Evolutionary conservation across 2,329 filamentous ascomycete species (phyloP).

Genomic region (Clonostachys byssicola): DNA sequence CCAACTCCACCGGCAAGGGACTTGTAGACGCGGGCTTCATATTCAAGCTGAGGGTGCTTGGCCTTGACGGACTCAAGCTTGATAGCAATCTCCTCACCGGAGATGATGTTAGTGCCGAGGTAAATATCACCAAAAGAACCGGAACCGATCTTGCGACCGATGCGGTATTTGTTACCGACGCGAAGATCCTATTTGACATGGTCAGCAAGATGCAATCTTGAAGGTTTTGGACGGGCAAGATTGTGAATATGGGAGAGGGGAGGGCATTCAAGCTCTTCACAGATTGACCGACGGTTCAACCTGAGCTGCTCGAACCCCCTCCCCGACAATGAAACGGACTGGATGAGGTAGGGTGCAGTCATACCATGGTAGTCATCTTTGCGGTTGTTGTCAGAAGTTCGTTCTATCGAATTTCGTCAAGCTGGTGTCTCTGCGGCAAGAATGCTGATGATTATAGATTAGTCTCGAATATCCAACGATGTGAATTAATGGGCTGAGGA

Average conservation of each 20-base stretch:
- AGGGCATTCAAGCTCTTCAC: too few species aligned
- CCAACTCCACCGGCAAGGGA: slow-evolving; percentile 92
- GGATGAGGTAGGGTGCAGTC: background rate
- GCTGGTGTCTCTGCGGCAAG: too few species aligned
- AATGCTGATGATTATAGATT: too few species aligned
- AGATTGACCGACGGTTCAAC: background rate
- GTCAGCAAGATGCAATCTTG: slow-evolving; percentile 1
- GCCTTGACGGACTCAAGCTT: slow-evolving; percentile 99
- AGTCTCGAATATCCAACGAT: too few species aligned
- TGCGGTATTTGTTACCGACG: slow-evolving; percentile 99
- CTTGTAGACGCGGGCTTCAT: slow-evolving; percentile 92
- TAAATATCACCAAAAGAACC: slow-evolving; percentile 99
- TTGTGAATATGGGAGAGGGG: background rate
- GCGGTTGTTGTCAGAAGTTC: too few species aligned
- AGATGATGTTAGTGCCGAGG: slow-evolving; percentile 98
- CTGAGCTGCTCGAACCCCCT: background rate
- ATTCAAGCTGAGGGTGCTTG: slow-evolving; percentile 98
- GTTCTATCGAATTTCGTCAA: too few species aligned
- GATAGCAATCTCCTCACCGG: slow-evolving; percentile 98
- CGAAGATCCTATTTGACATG: slow-evolving; percentile 72
- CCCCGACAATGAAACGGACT: background rate
- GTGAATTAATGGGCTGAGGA: too few species aligned
- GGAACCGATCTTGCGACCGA: slow-evolving; percentile 97
- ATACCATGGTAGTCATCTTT: slow-evolving; percentile 5
- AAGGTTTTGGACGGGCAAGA: background rate